These are phyloP conservation scores for Fraxinus quadrangulata DNA, from an alignment of 257 asterid species.

Conservation along the genomic window DNA sequence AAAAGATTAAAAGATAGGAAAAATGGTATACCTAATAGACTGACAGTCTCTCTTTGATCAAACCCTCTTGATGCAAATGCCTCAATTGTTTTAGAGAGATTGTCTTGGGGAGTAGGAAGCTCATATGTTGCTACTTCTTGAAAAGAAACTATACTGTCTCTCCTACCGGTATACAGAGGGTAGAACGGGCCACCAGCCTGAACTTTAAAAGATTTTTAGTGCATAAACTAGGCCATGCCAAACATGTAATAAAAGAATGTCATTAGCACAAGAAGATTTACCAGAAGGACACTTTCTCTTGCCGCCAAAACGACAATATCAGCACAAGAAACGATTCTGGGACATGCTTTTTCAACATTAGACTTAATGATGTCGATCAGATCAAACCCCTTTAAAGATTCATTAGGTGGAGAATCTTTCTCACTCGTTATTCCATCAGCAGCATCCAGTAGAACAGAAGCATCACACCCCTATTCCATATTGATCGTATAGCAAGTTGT, in stretches of 20 bases:
- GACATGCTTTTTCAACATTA: conserved; percentile 61
- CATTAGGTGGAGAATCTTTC: conserved; percentile 57
- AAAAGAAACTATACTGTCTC: conserved; percentile 51
- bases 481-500: neutral
- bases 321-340: conserved; percentile 81
- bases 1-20: neutral
- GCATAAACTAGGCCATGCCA: neutral
- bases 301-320: conserved; percentile 77
- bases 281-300: conserved; percentile 72
- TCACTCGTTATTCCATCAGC: conserved; percentile 48
- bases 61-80: conserved; percentile 68
- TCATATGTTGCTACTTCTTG: conserved; percentile 37
- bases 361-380: conserved; percentile 54
- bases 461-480: conserved; percentile 72
- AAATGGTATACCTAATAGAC: conserved; percentile 56
- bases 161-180: conserved; percentile 72
- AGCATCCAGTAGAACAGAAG: conserved; percentile 67
- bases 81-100: conserved; percentile 30
- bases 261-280: conserved; percentile 22
- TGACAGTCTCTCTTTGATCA: conserved; percentile 55
- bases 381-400: conserved; percentile 55
- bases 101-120: conserved; percentile 65
- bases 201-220: conserved; percentile 24
- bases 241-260: neutral
- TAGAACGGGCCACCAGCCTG: conserved; percentile 91